A percentile compares a stretch with the other conserved stretches of the same genome.
These are phyloP conservation scores for Rhizopus stolonifer DNA, from an alignment of 371 early-diverging fungal species.

Conservation along the genomic window DNA sequence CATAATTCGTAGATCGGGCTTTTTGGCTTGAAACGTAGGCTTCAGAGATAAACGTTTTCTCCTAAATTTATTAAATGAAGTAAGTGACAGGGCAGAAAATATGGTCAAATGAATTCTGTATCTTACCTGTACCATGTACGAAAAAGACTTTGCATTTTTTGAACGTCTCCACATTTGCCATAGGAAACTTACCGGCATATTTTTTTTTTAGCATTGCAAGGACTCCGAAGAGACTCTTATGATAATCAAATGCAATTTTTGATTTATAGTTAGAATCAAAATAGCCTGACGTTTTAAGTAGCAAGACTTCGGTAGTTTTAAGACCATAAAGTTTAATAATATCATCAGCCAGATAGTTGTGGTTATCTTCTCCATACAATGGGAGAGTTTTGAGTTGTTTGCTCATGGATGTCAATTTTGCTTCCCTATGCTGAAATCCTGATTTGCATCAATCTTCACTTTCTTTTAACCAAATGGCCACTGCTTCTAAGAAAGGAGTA, in stretches of 20 bases:
- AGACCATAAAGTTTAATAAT: constrained; percentile 1
- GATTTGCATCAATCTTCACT: constrained; percentile 9
- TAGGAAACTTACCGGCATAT: constrained; percentile 5
- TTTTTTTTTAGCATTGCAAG: constrained; percentile 9
- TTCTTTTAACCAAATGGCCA: constrained; percentile 9
- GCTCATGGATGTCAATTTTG: constrained; percentile 2
- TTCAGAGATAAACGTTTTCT: constrained; percentile 13
- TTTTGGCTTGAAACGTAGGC: constrained; percentile 13
- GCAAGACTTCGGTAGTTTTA: background rate
- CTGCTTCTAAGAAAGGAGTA: constrained; percentile 18
- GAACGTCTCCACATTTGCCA: constrained; percentile 2
- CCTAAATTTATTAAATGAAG: constrained; percentile 11
- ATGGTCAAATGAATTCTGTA: constrained; percentile 5
- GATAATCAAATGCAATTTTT: constrained; percentile 3
- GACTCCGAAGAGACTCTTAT: constrained; percentile 9
- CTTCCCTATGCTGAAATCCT: constrained; percentile 8
- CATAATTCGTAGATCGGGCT: background rate
- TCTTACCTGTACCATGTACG: constrained; percentile 14
- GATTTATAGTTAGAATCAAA: background rate
- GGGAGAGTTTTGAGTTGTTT: constrained; percentile 11
- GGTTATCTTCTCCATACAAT: constrained; percentile 4
- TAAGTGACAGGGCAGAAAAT: constrained; percentile 11
- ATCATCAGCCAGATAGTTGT: constrained; percentile 13
- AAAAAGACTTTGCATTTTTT: constrained; percentile 7
- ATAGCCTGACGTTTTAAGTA: constrained; percentile 1